Percentiles rank a stretch among this genome's conserved stretches.
phyloP scores from a whole-genome alignment of 176 grass and related monocot species.

The Eremochloa ophiuroides region DNA sequence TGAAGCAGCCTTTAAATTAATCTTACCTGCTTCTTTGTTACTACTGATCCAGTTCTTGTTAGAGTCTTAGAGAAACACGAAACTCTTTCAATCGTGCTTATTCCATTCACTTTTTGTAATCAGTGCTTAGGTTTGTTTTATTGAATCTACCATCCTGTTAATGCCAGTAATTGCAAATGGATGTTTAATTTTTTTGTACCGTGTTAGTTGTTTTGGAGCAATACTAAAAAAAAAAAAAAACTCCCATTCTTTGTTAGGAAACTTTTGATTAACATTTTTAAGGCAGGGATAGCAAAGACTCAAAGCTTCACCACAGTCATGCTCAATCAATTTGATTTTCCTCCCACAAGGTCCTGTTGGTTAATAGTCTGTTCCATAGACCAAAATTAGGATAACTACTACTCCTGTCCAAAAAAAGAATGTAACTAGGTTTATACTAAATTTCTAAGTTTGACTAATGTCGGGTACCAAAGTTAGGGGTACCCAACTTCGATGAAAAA shows the following conservation, averaged over 20 bases:
- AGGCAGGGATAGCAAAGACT: background rate
- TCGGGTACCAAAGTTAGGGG: no score
- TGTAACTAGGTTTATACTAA: background rate
- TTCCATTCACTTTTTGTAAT: background rate
- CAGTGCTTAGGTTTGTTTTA: background rate
- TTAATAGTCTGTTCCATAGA: background rate
- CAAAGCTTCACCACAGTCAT: background rate
- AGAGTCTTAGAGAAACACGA: background rate
- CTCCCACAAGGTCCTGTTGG: background rate
- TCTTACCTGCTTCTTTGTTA: background rate
- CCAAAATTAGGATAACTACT: background rate
- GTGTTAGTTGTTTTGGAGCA: background rate
- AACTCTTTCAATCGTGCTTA: background rate
- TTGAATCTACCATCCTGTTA: background rate
- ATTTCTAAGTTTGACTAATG: background rate
- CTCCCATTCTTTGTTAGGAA: background rate
- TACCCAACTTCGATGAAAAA: no score
- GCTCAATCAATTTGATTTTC: background rate
- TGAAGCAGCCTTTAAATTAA: background rate
- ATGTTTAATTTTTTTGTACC: background rate
- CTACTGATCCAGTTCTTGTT: background rate
- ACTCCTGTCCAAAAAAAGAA: background rate
- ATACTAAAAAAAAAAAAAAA: no score
- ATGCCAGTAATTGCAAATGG: background rate
- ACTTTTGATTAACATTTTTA: background rate